These are phyloP conservation scores for Medicago ruthenica DNA, from an alignment of 306 rosid genomes.

Conservation along the genomic window DNA sequence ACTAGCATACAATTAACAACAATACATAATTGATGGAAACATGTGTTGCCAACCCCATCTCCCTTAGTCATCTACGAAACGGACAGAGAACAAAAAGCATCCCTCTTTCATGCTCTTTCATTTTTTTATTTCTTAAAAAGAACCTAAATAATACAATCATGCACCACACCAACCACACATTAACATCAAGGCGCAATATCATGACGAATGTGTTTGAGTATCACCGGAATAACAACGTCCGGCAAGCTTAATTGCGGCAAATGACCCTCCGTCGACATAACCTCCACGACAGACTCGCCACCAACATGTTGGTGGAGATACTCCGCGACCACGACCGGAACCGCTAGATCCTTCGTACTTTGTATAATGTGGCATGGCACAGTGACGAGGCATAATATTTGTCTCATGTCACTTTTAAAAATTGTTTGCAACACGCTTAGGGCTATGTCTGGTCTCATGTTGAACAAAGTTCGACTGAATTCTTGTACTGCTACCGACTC, in stretches of 20 bases:
- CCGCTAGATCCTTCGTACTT: constrained; percentile 50
- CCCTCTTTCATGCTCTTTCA: background rate
- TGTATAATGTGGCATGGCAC: constrained; percentile 57
- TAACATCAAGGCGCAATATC: constrained; percentile 42
- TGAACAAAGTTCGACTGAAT: constrained; percentile 70
- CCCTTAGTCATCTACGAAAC: constrained; percentile 36
- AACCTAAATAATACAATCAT: constrained; percentile 16
- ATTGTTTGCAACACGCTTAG: constrained; percentile 47
- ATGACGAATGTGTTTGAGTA: constrained; percentile 40
- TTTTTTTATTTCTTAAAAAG: background rate
- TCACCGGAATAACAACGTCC: constrained; percentile 48
- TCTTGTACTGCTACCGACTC: constrained; percentile 80
- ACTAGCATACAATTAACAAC: constrained; percentile 7
- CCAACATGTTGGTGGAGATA: constrained; percentile 45
- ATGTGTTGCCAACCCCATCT: constrained; percentile 10
- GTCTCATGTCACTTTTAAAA: constrained; percentile 55
- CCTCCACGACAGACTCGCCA: constrained; percentile 44
- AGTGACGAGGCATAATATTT: constrained; percentile 36
- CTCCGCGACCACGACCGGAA: constrained; percentile 54
- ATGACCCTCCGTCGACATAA: constrained; percentile 54
- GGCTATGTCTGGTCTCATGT: constrained; percentile 58
- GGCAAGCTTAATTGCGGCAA: constrained; percentile 54
- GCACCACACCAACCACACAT: background rate
- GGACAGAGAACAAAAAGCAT: constrained; percentile 25
- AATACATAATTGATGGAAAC: constrained; percentile 7